A percentile compares a stretch with the other conserved stretches of the same genome.
Evolutionary conservation across 2,329 filamentous ascomycete species (phyloP).

Genomic region (Ophioceras dolichostomum): DNA sequence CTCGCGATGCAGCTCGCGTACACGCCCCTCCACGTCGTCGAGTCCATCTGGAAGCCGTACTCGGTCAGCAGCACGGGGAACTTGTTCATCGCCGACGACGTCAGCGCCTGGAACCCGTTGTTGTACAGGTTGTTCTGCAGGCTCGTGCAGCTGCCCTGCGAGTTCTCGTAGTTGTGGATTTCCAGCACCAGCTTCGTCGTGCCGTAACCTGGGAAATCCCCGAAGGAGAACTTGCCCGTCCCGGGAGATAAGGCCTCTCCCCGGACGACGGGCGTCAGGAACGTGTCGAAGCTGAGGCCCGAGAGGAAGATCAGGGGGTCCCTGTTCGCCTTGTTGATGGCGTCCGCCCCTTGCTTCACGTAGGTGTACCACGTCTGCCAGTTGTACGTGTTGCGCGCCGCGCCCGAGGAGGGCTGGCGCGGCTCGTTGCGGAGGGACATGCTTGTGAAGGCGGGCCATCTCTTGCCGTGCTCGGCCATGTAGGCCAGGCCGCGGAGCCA

Average conservation of each 20-base stretch:
- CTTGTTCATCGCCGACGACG: constrained; percentile 20
- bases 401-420: constrained; percentile 25
- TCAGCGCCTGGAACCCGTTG: constrained; percentile 40
- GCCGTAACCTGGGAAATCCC: constrained; percentile 36
- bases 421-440: constrained; percentile 43
- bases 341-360: constrained; percentile 31
- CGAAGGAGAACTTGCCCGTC: constrained; percentile 26
- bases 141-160: constrained; percentile 30
- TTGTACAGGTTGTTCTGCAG: constrained; percentile 33
- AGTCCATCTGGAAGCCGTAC: constrained; percentile 40
- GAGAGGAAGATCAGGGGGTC: constrained; percentile 45
- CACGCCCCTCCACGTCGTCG: constrained; percentile 28
- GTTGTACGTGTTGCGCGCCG: constrained; percentile 29
- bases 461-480: constrained; percentile 44
- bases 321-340: constrained; percentile 37
- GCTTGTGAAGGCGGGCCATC: constrained; percentile 33
- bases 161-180: constrained; percentile 47
- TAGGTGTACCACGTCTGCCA: constrained; percentile 44
- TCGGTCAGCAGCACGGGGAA: constrained; percentile 41
- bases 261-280: constrained; percentile 35
- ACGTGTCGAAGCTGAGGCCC: constrained; percentile 44
- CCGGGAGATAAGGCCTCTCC: constrained; percentile 34
- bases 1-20: constrained; percentile 40
- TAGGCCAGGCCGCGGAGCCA: constrained; percentile 48
- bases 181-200: constrained; percentile 45